phyloP scores from a whole-genome alignment of 2,329 filamentous ascomycete genomes.

The Blastomyces emzantsi region DNA sequence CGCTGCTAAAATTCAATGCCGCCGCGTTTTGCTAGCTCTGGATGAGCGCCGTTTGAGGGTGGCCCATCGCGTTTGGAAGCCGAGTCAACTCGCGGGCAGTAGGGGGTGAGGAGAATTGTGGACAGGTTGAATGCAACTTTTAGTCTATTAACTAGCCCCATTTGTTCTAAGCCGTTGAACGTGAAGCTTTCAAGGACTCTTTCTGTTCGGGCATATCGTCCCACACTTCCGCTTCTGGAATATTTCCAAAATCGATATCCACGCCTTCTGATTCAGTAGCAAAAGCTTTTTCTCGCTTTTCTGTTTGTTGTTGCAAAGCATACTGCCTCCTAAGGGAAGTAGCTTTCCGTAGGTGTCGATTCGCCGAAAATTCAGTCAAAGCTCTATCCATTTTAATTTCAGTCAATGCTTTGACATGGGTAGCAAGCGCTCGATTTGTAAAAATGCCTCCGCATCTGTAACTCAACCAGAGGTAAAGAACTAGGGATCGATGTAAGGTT shows the following conservation, averaged over 20 bases:
- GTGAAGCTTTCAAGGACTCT: background rate
- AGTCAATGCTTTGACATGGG: constrained; percentile 67
- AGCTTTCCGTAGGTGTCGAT: constrained; percentile 33
- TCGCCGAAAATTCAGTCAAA: constrained; percentile 48
- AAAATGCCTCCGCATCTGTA: constrained; percentile 82
- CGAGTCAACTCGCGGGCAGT: background rate
- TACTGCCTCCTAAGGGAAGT: constrained; percentile 24
- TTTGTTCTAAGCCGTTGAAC: background rate
- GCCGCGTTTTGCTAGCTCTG: background rate
- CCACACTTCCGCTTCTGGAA: background rate
- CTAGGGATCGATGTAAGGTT: constrained; percentile 67
- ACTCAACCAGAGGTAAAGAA: constrained; percentile 86
- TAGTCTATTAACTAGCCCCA: background rate
- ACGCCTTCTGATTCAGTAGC: constrained; percentile 8
- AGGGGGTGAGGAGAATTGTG: background rate
- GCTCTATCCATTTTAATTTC: constrained; percentile 64
- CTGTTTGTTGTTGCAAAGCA: constrained; percentile 23
- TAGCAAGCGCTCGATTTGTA: constrained; percentile 61
- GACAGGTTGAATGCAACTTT: background rate
- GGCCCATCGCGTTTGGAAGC: background rate
- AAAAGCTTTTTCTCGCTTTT: constrained; percentile 20
- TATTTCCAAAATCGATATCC: constrained; percentile 1
- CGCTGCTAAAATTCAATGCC: background rate
- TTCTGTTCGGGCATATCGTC: constrained; percentile 1
- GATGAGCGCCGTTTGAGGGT: background rate